A percentile compares a stretch with the other conserved stretches of the same genome.
Conservation (phyloP, 2,329 filamentous ascomycete genomes). For the Stagonosporopsis tanaceti region DNA sequence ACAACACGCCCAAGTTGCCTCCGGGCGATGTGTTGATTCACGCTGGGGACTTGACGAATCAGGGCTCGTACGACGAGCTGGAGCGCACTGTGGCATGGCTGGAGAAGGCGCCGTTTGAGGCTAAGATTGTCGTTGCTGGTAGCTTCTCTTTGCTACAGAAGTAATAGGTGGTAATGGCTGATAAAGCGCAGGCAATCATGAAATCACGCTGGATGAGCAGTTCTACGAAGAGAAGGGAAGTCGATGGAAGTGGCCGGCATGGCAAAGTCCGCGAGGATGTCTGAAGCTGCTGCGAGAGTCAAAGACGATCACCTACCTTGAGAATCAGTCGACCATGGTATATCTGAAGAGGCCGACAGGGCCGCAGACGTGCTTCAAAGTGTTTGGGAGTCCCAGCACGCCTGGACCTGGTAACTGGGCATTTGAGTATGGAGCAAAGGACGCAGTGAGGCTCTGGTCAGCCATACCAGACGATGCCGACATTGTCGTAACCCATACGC, state of each 20-base stretch:
- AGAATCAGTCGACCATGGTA: constrained; percentile 64
- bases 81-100: constrained; percentile 72
- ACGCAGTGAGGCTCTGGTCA: constrained; percentile 63
- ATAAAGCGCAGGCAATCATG: constrained; percentile 70
- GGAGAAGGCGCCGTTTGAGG: constrained; percentile 71
- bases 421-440: constrained; percentile 65
- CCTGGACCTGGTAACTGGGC: constrained; percentile 68
- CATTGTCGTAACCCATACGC: constrained; percentile 75
- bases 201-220: constrained; percentile 71
- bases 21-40: constrained; percentile 78
- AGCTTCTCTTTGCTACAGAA: not conserved
- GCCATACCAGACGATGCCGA: constrained; percentile 68
- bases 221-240: constrained; percentile 65
- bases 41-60: constrained; percentile 79
- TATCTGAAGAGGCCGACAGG: constrained; percentile 60
- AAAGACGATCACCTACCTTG: constrained; percentile 69
- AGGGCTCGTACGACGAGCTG: constrained; percentile 67
- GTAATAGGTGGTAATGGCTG: not conserved
- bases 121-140: constrained; percentile 76
- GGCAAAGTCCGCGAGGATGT: constrained; percentile 64
- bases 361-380: constrained; percentile 62
- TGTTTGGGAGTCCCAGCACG: constrained; percentile 77
- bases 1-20: constrained; percentile 69
- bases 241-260: constrained; percentile 64
- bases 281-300: constrained; percentile 60